Percentiles rank a stretch among this genome's conserved stretches.
These are phyloP conservation scores for Lactuca sativa DNA, from an alignment of 129 eudicot species.

Conservation along the genomic window DNA sequence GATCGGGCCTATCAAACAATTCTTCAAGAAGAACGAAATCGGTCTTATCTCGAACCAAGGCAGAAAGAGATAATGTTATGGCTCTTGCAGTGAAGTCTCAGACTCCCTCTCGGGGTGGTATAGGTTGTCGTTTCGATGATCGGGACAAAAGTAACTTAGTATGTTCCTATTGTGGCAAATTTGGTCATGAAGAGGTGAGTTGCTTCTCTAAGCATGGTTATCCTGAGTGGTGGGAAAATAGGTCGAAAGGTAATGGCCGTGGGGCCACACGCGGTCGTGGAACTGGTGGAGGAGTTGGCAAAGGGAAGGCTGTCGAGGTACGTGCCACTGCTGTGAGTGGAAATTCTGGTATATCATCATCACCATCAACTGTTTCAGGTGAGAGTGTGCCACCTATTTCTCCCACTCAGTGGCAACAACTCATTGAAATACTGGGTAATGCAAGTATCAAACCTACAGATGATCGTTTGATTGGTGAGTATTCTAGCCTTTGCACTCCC, in stretches of 20 bases:
- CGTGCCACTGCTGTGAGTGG: neutral
- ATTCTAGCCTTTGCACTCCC: neutral
- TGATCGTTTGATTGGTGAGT: neutral
- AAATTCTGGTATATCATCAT: neutral
- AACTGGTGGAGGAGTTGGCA: neutral
- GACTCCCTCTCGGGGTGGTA: neutral
- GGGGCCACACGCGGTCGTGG: too few relatives aligned
- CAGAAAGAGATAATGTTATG: neutral
- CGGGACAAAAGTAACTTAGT: neutral
- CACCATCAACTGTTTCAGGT: too few relatives aligned
- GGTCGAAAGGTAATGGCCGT: neutral
- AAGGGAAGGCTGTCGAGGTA: neutral
- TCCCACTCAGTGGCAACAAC: neutral
- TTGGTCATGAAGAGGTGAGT: neutral
- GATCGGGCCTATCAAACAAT: neutral
- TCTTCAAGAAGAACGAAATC: neutral
- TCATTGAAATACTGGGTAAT: neutral
- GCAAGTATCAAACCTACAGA: neutral
- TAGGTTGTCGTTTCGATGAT: too few relatives aligned
- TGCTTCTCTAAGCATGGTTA: neutral
- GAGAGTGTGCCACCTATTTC: too few relatives aligned
- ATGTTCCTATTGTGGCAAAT: neutral
- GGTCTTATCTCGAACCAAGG: neutral
- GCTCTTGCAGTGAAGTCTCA: neutral
- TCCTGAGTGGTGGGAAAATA: neutral